Evolutionary conservation across 179 eudicot species (phyloP).

Genomic region (Dionaea muscipula): DNA sequence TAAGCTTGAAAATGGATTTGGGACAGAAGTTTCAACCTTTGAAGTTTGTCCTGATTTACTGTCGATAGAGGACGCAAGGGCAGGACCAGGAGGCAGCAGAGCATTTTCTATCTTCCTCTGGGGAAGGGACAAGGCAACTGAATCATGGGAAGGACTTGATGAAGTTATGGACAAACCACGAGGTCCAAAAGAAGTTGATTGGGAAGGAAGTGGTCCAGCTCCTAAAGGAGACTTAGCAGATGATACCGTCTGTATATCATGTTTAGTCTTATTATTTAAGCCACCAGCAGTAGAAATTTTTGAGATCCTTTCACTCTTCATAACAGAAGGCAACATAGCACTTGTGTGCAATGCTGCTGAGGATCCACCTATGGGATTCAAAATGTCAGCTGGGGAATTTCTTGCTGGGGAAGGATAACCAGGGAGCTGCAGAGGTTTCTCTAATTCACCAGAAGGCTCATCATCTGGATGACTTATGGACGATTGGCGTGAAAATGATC

Average conservation of each 20-base stretch:
- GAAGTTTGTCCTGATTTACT: conserved; percentile 23
- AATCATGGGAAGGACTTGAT: conserved; percentile 15
- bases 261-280: conserved; percentile 8
- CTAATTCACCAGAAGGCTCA: conserved; percentile 28
- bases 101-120: conserved; percentile 29
- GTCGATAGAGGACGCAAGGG: conserved; percentile 16
- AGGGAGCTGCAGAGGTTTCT: conserved; percentile 20
- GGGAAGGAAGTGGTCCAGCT: conserved; percentile 19
- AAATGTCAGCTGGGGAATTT: conserved; percentile 20
- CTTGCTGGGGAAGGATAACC: conserved; percentile 19
- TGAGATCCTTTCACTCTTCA: conserved; percentile 38
- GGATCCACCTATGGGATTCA: conserved; percentile 20
- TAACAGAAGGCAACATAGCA: conserved; percentile 47
- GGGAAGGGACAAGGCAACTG: conserved; percentile 17
- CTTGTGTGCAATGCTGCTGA: conserved; percentile 31
- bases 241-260: conserved; percentile 7
- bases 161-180: conserved; percentile 14
- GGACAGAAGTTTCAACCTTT: conserved; percentile 18
- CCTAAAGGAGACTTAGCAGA: conserved; percentile 21
- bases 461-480: conserved; percentile 16
- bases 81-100: conserved; percentile 27
- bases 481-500: conserved; percentile 19
- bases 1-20: conserved; percentile 55
- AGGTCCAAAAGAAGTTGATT: conserved; percentile 12
- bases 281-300: conserved; percentile 20